phyloP scores from a whole-genome alignment of 169 alveolate species.

The Perkinsus olseni region DNA sequence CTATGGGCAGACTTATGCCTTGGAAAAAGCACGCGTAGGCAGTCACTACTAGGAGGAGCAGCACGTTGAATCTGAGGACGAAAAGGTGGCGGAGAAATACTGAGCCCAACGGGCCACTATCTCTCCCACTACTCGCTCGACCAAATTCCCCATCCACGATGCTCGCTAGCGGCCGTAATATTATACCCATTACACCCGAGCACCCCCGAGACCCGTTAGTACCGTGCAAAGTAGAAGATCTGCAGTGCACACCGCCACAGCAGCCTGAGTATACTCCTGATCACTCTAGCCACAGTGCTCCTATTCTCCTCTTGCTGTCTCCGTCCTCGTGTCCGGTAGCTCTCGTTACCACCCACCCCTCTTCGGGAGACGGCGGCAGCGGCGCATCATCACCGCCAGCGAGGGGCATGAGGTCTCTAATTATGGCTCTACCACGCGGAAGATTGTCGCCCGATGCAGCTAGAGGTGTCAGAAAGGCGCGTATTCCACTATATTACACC shows the following conservation, averaged over 20 bases:
- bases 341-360: too few relatives aligned
- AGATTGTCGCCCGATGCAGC: too few relatives aligned
- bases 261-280: neutral
- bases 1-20: neutral
- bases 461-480: neutral
- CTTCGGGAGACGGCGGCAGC: too few relatives aligned
- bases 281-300: neutral
- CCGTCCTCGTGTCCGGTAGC: too few relatives aligned
- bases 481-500: too few relatives aligned
- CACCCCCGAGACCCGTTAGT: neutral
- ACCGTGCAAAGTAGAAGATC: neutral
- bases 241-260: neutral
- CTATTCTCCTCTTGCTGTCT: neutral
- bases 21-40: neutral
- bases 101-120: too few relatives aligned
- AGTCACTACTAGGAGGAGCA: neutral
- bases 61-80: neutral
- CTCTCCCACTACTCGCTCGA: too few relatives aligned
- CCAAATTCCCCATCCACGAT: too few relatives aligned
- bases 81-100: too few relatives aligned
- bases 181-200: too few relatives aligned
- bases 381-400: neutral
- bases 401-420: neutral
- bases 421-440: neutral
- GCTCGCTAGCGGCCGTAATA: too few relatives aligned